Base-by-base conservation (phyloP, 768 basidiomycete species). In the Gymnopilus junonius region DNA sequence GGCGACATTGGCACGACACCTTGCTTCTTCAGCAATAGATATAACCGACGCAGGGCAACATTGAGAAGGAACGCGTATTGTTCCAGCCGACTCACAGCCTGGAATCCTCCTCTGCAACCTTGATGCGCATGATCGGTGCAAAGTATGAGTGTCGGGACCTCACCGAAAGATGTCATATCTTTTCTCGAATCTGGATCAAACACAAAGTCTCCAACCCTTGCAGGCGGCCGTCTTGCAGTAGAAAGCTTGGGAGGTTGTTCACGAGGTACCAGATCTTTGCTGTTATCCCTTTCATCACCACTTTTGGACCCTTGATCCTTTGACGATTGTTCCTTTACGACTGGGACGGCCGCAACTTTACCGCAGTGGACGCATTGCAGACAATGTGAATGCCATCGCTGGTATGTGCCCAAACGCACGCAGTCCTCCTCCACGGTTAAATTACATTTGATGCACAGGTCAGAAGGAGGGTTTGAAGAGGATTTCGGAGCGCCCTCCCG, bases 31-130 rank as follows among this genome's bases (percentile, higher is more conserved):
- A 94, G 78, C 37, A 93, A 83, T 31, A 93, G 84, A 76, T 95
- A 99, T 57, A 99, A 80, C 70, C 97, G 85, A 67, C 96, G 83
- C 59, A 99, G 81, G 20, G 97, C 97, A 23, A 99, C 97, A 72
- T 98, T 98, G 56, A 99, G 81, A 60, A 99, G 78, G 82, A 96
- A 99, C 2, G 97, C 94, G 75, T 97, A 99, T 73, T 99, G 97
- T 80, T 99, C 97, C 66, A 99, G 78, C 60, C 97, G 83, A 63
- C 96, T 94, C 15, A 97, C 97, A 17, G 93, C 84, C 71, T 93
- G 92, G 77, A 99, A 98, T 11, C 96, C 95, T 23, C 77, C 71
- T 59, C 86, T 81, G 70, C 90, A 93, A 15, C 83, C 85, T 27
- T 77, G 69, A 71, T 89, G 87, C 8, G 84, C 87, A 73, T 97